Evolutionary conservation across 1,284 basidiomycete genomes (phyloP), one percentile per base, ranked within the genome.

Genomic region (Apiotrichum brassicae): DNA sequence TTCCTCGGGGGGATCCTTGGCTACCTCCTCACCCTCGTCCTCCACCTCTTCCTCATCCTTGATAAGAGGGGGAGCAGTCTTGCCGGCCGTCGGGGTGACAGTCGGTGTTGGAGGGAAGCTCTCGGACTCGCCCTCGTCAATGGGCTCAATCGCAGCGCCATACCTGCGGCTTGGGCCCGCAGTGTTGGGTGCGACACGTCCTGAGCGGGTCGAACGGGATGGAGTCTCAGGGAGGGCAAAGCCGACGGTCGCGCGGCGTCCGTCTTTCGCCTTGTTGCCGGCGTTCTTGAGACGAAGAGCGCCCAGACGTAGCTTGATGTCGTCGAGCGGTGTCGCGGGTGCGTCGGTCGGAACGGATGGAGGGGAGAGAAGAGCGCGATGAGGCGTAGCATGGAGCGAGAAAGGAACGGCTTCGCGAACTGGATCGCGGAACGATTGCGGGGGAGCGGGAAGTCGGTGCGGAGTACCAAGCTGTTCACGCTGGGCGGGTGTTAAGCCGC

Each of bases 151-250:
- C 14, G 28, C 28, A 12, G 40, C 28, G 40, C 24, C 26, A 14
- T 14, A 22, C 24, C 28, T 11, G 18, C 33, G 28, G 40, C 38
- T 25, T 11, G 22, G 37, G 30, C 40, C 30, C 19, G 34, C 24
- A 8, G 39, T 26, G 35, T 30, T n/a, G 4, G 41, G 33, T 1
- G 19, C 25, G 18, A 7, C 16, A 18, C 32, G 19, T 2, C 13
- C 7, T 16, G 33, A 16, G 13, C 4, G n/a, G 4, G 33, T 12
- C 6, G 34, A 3, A 3, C 45, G 41, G 8, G 46, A 46, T 2
- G 68, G 68, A 3, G 66, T 70, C 3, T 53, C 46, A 6, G 67
- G 65, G 7, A 65, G 45, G 5, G 33, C 58, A 33, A 68, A 65
- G 11, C 62, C 64, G 18, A 68, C 61, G 0, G 65, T 67, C 1